Percentiles rank a stretch among this genome's conserved stretches.
phyloP scores from a whole-genome alignment of 371 early-diverging fungal species.

The Actinomucor elegans region DNA sequence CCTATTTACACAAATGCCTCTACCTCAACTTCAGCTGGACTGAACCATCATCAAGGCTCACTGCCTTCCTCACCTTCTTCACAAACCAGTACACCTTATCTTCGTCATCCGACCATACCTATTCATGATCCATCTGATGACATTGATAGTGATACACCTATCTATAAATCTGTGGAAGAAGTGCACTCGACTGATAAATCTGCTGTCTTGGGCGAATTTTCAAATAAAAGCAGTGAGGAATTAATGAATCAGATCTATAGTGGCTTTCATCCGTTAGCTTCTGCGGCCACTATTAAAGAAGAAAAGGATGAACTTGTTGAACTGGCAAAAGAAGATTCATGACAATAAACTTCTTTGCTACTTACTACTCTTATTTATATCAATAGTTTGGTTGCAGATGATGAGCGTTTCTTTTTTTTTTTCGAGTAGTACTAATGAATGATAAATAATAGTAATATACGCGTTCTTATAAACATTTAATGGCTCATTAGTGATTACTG shows the following conservation, averaged over 20 bases:
- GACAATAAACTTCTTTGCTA: too few species aligned
- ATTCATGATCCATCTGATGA: slow-evolving; percentile 53
- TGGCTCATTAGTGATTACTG: too few species aligned
- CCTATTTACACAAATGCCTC: background rate
- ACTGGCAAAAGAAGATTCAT: slow-evolving; percentile 1
- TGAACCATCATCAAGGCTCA: slow-evolving; percentile 3
- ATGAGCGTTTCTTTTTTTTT: too few species aligned
- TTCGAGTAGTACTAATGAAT: too few species aligned
- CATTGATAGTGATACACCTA: slow-evolving; percentile 48
- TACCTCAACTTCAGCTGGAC: slow-evolving; percentile 9
- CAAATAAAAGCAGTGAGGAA: slow-evolving; percentile 44
- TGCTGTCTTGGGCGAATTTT: slow-evolving; percentile 35
- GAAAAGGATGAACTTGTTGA: slow-evolving; percentile 8
- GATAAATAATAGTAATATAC: too few species aligned
- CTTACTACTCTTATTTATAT: too few species aligned
- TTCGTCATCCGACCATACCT: slow-evolving; percentile 31
- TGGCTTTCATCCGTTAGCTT: slow-evolving; percentile 18
- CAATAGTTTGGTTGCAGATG: too few species aligned
- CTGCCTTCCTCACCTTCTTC: background rate
- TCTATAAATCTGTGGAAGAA: slow-evolving; percentile 37
- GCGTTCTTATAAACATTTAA: too few species aligned
- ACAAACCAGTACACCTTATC: background rate
- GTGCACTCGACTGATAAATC: too few species aligned
- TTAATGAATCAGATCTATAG: slow-evolving; percentile 47
- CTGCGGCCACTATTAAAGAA: slow-evolving; percentile 1